Conservation (phyloP, 2,329 filamentous ascomycete genomes). For the Calonectria honghensis region DNA sequence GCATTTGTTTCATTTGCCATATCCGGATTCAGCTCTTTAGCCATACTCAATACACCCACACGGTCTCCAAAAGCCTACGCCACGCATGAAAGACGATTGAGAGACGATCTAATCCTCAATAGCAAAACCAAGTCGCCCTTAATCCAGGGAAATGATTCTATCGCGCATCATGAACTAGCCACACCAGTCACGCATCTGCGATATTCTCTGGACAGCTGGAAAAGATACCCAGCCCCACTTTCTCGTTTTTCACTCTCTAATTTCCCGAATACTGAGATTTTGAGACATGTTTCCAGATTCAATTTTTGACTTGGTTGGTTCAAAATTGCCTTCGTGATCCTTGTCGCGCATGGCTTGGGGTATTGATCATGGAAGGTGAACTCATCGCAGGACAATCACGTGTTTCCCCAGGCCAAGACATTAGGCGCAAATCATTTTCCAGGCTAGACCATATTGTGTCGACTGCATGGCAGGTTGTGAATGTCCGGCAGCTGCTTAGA, state of each 20-base stretch:
- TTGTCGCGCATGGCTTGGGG: background rate
- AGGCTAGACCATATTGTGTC: background rate
- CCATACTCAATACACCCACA: background rate
- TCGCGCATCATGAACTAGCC: too few species aligned
- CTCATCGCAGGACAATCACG: background rate
- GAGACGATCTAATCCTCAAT: background rate
- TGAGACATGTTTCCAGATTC: background rate
- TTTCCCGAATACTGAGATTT: background rate
- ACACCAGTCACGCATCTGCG: background rate
- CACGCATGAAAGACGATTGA: background rate
- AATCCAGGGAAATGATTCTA: background rate
- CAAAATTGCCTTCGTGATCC: background rate
- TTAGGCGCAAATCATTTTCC: background rate
- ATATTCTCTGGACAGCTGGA: background rate
- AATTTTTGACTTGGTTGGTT: background rate
- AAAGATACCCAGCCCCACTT: background rate
- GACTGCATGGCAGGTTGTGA: background rate
- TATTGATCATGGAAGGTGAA: background rate
- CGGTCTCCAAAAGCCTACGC: background rate
- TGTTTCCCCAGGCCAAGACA: background rate
- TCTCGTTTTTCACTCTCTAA: background rate
- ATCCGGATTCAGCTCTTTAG: background rate
- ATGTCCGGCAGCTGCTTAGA: too few species aligned
- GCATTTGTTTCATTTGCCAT: background rate
- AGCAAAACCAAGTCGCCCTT: background rate